Evolutionary conservation across 177 flowering plant species (phyloP), one percentile per base, ranked within the genome.

Genomic region (Vitis hybrid): DNA sequence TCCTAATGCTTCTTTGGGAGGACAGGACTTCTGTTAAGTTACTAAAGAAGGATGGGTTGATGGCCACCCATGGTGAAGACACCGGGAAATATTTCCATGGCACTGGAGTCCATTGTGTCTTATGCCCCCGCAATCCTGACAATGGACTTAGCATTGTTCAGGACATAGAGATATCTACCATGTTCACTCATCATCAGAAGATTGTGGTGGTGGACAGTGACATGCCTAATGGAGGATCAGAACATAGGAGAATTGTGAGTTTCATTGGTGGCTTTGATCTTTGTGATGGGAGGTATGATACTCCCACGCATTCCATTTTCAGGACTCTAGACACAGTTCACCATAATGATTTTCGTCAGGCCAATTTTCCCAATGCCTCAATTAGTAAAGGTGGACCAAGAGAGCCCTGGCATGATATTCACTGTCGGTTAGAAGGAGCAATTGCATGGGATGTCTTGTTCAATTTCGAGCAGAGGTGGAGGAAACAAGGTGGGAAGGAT

Each of bases 371-470:
- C 12, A 84, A 82, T 49, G 79, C 83, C 46, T 69, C 84, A 3
- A 84, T 84, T 50, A 60, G 66, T 7, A 86, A 82, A 62, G 87
- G 87, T 60, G 89, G 89, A 3, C 89, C 87, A 3, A 79, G 89
- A 64, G 87, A 86, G 80, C 89, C 89, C 2, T 84, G 89, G 89
- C 89, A 86, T 66, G 89, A 86, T 66, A 79, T 84, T 11, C 89
- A 86, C 65, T 80, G 75, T 68, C 56, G 65, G 60, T 65, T 86
- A 11, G 89, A 86, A 74, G 89, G 89, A 8, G 85, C 83, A 3
- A 67, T 74, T 70, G 87, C 89, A n/a, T 82, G 89, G 87, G 89
- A 86, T 75, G 89, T 86, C 13, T 64, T 86, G 24, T 77, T 57
- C 71, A 86, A 84, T 61, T 86, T 86, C 19, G 87, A 86, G 72